These are phyloP conservation scores for Phymatotrichopsis omnivora DNA, from an alignment of 2,329 filamentous ascomycete genomes.

Conservation along the genomic window DNA sequence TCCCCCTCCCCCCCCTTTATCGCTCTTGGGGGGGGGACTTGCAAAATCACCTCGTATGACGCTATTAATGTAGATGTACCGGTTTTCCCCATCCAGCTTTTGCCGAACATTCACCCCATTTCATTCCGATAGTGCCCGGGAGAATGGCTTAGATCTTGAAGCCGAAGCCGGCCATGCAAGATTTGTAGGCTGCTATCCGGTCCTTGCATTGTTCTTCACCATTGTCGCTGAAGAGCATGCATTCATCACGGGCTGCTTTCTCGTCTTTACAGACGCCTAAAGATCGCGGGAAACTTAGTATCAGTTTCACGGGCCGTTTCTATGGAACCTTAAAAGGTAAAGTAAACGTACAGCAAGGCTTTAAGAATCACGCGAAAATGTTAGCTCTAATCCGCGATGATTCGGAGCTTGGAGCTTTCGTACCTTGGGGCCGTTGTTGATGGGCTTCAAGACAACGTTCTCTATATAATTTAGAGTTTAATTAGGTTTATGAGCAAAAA, in stretches of 20 bases:
- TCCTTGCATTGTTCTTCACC: constrained; percentile 74
- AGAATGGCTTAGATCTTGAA: constrained; percentile 47
- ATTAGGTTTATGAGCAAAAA: too few species aligned
- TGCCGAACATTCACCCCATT: not conserved
- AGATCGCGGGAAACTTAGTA: not conserved
- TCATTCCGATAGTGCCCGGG: not conserved
- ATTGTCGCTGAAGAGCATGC: constrained; percentile 93
- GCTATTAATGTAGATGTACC: too few species aligned
- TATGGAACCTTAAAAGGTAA: not conserved
- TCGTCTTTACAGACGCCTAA: constrained; percentile 82
- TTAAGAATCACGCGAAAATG: too few species aligned
- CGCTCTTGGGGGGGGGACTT: too few species aligned
- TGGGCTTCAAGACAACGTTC: constrained; percentile 17
- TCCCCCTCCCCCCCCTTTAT: not conserved
- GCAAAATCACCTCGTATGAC: too few species aligned
- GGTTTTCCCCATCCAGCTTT: too few species aligned
- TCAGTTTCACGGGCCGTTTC: not conserved
- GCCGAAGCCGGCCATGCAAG: constrained; percentile 86
- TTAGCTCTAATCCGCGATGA: too few species aligned
- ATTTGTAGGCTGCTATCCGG: constrained; percentile 74
- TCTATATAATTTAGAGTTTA: too few species aligned
- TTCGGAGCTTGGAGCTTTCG: too few species aligned
- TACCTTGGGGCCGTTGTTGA: constrained; percentile 10
- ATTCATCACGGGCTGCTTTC: constrained; percentile 87
- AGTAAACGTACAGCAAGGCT: constrained; percentile 22